phyloP scores from a whole-genome alignment of 352 stramenopile species.

The Albugo laibachii region DNA sequence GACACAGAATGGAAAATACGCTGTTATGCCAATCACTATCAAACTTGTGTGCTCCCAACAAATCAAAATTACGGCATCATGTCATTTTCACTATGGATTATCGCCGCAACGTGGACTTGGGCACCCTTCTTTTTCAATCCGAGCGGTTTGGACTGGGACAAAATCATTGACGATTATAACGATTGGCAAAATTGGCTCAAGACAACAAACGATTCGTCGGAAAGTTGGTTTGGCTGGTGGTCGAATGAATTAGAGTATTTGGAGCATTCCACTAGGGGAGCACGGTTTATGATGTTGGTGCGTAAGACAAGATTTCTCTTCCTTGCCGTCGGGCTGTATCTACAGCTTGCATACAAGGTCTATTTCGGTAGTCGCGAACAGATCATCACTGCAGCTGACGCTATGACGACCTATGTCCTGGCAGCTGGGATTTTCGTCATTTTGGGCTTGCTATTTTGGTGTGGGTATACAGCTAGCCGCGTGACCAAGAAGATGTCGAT shows the following conservation, averaged over 20 bases:
- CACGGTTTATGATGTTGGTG: conserved; percentile 45
- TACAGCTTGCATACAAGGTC: conserved; percentile 37
- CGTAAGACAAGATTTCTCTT: conserved; percentile 67
- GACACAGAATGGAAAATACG: conserved; percentile 56
- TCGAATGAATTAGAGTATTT: conserved; percentile 63
- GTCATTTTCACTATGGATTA: conserved; percentile 93
- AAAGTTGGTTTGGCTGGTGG: conserved; percentile 81
- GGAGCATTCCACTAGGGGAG: conserved; percentile 49
- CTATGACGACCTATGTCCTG: conserved; percentile 14
- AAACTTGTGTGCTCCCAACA: conserved; percentile 83
- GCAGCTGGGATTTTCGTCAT: conserved; percentile 11
- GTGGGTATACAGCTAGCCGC: conserved; percentile 63
- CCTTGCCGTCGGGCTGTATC: conserved; percentile 51
- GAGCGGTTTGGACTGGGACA: conserved; percentile 94
- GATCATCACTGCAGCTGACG: conserved; percentile 6
- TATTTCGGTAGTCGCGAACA: conserved; percentile 9
- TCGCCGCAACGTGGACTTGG: conserved; percentile 79
- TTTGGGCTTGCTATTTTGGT: conserved; percentile 57
- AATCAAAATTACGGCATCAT: conserved; percentile 95
- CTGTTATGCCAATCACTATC: conserved; percentile 67
- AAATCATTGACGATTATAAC: conserved; percentile 87
- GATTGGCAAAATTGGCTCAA: conserved; percentile 89
- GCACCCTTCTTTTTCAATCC: conserved; percentile 90
- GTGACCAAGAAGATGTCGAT: conserved; percentile 82
- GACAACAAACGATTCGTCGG: conserved; percentile 66